Base-by-base conservation (phyloP, 2,329 filamentous ascomycete genomes). In the Phaeosphaeriaceae sp. region DNA sequence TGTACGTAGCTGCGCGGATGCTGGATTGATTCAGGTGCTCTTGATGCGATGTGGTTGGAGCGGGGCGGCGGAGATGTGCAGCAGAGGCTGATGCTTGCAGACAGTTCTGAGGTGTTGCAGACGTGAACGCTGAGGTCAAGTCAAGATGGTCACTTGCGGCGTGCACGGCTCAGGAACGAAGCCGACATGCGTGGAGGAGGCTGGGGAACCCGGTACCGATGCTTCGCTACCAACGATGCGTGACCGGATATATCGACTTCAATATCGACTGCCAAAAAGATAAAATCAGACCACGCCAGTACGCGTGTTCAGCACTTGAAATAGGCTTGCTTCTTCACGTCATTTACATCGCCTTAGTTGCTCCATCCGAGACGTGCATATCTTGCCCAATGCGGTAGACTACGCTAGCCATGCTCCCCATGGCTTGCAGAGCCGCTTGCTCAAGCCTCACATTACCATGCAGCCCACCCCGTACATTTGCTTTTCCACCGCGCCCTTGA, bases 391-490 rank as follows among this genome's bases (percentile, higher is more conserved):
- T 56, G 59, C 60, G 61, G 61, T 57, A 62, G 53, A 54, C 51
- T 45, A 56, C 57, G 50, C 58, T 64, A 53, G 42, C 42, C 42
- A 45, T 45, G 19, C 13, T 33, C 19, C 48, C 24, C 51, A 21
- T 49, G 44, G 50, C 55, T 53, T 48, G 55, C 50, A 53, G 55
- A 53, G 54, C 55, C 56, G 31, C 31, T 36, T 36, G 56, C 48
- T 54, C 45, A 50, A 52, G 33, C 41, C 52, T 76, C 69, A 98
- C 93, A 97, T 98, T 45, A 96, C 73, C 47, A 75, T 76, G 78
- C 95, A 99, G 59, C 95, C 94, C 76, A 97, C 87, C 4, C 95
- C 95, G 79, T 97, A 98, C 93, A 99, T 97, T 61, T 93, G 93
- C 79, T 91, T 90, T 82, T 99, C 95, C 6, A 99, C 95, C 62